These are phyloP conservation scores for Heteromeles arbutifolia DNA, from an alignment of 306 rosid species.

Conservation along the genomic window DNA sequence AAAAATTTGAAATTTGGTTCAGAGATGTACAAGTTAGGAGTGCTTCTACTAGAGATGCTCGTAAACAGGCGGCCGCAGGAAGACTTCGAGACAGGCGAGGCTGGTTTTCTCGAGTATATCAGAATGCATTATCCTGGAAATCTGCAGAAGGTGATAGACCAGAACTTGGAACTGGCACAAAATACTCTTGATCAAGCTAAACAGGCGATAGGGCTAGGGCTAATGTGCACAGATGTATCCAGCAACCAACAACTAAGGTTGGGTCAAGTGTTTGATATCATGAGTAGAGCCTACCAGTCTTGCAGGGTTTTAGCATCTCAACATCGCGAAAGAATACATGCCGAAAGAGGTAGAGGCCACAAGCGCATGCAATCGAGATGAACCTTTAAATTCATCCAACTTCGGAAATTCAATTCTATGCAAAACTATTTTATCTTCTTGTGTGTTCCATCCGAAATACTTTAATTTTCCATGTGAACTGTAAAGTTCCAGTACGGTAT, in stretches of 20 bases:
- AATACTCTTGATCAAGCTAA: conserved; percentile 29
- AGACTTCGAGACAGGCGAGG: conserved; percentile 32
- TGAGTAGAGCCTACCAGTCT: conserved; percentile 35
- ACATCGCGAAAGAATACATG: conserved; percentile 22
- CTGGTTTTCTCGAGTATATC: conserved; percentile 29
- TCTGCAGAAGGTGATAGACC: conserved; percentile 36
- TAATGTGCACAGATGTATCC: conserved; percentile 48
- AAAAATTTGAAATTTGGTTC: background rate
- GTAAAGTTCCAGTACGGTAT: background rate
- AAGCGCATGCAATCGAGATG: conserved; percentile 15
- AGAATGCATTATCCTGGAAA: conserved; percentile 37
- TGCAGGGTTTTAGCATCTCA: conserved; percentile 20
- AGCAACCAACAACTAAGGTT: conserved; percentile 26
- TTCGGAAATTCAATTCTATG: background rate
- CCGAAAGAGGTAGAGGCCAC: conserved; percentile 31
- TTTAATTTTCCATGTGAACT: background rate
- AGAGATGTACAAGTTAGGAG: conserved; percentile 53
- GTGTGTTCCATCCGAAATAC: background rate
- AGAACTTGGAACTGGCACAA: conserved; percentile 37
- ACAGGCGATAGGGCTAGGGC: conserved; percentile 32
- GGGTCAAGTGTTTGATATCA: conserved; percentile 19
- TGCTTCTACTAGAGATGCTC: conserved; percentile 46
- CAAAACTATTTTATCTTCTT: background rate
- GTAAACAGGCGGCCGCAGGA: conserved; percentile 24
- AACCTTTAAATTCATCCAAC: background rate